These are phyloP conservation scores for Cantharellus cinnabarinus DNA, from an alignment of 768 basidiomycete genomes.

Conservation along the genomic window DNA sequence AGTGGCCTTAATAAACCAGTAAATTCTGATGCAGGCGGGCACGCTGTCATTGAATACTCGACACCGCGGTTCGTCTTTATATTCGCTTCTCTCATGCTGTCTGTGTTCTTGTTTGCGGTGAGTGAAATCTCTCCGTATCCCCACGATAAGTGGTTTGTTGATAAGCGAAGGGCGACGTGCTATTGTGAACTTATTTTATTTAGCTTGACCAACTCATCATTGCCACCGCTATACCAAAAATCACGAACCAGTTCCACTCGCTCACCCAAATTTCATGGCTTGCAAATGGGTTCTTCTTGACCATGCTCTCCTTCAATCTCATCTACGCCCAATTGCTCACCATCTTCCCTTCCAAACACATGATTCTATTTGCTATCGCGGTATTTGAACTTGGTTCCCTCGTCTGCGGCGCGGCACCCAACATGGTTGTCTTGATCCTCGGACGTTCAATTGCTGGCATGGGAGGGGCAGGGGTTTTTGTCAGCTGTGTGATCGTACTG, in stretches of 20 bases:
- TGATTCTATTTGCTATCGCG: background rate
- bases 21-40: background rate
- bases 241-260: background rate
- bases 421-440: background rate
- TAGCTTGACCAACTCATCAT: background rate
- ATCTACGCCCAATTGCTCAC: background rate
- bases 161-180: background rate
- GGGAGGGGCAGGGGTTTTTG: background rate
- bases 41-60: background rate
- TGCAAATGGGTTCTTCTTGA: background rate
- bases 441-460: background rate
- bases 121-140: background rate
- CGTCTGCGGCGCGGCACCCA: background rate
- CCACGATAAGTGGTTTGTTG: background rate
- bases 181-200: background rate
- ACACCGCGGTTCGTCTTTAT: background rate
- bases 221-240: background rate
- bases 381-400: background rate
- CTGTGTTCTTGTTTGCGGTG: background rate
- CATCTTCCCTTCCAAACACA: background rate
- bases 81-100: background rate
- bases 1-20: too few relatives aligned
- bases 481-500: background rate
- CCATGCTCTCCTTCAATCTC: background rate
- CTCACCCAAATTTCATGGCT: background rate